A percentile compares a stretch with the other conserved stretches of the same genome.
Evolutionary conservation across 768 basidiomycete genomes (phyloP).

Genomic region (Mycena albidolilacea): DNA sequence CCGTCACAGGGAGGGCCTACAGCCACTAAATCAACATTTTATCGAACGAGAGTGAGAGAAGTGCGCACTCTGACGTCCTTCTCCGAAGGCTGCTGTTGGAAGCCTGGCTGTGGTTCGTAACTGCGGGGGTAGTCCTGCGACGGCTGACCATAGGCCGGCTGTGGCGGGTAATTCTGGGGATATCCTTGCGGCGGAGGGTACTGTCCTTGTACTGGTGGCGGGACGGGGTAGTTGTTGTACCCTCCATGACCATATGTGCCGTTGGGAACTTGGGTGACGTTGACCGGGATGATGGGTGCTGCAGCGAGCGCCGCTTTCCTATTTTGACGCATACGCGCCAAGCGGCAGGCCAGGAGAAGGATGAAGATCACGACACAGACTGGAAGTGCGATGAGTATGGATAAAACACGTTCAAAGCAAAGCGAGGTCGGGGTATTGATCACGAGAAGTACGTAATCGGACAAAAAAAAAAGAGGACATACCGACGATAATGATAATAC

Average conservation of each 20-base stretch:
- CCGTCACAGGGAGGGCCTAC: not conserved
- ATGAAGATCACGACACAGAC: slow-evolving; percentile 16
- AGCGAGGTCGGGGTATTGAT: too few relatives aligned
- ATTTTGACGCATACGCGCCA: slow-evolving; percentile 17
- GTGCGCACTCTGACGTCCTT: not conserved
- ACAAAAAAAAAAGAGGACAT: not conserved
- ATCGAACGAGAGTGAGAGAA: not conserved
- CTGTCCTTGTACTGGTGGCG: not conserved
- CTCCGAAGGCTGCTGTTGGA: not conserved
- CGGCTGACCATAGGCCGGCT: not conserved
- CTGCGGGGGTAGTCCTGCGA: not conserved
- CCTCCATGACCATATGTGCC: slow-evolving; percentile 13
- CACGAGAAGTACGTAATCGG: too few relatives aligned
- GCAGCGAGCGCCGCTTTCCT: not conserved
- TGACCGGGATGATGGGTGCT: not conserved
- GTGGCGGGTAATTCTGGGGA: not conserved
- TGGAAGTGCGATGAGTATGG: not conserved
- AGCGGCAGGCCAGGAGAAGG: slow-evolving; percentile 11
- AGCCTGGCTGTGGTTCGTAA: not conserved
- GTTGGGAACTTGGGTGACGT: not conserved
- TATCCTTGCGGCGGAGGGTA: slow-evolving; percentile 12
- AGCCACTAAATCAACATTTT: not conserved
- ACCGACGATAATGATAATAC: slow-evolving; percentile 24
- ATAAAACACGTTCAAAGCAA: not conserved
- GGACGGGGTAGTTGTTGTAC: slow-evolving; percentile 19